Percentiles rank a stretch among this genome's conserved stretches.
Evolutionary conservation across 129 eudicot genomes (phyloP).

Genomic region (Helianthus annuus): DNA sequence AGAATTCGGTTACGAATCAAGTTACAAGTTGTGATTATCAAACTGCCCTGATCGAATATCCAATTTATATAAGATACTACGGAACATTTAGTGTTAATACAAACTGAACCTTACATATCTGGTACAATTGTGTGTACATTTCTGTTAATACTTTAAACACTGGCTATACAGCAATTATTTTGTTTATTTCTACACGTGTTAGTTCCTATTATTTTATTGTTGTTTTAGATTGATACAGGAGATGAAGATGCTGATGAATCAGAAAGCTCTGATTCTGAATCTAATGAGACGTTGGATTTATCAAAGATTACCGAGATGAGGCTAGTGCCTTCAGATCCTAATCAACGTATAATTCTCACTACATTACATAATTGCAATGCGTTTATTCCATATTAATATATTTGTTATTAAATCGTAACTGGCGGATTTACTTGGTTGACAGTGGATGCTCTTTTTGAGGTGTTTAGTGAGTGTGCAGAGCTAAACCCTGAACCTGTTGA

Average conservation of each 20-base stretch:
- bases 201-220: neutral
- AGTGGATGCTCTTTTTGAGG: conserved; percentile 77
- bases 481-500: conserved; percentile 81
- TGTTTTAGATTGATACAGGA: conserved; percentile 66
- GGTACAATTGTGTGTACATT: neutral
- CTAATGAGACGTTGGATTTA: conserved; percentile 46
- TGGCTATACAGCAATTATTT: neutral
- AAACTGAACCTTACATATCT: neutral
- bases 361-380: neutral
- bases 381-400: neutral
- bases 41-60: too few species aligned
- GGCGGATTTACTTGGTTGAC: conserved; percentile 19
- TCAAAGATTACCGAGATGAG: conserved; percentile 79
- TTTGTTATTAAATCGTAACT: neutral
- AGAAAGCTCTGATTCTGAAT: conserved; percentile 70
- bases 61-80: too few species aligned
- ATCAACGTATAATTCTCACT: conserved; percentile 54
- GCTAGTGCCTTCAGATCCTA: conserved; percentile 81
- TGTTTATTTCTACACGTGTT: neutral
- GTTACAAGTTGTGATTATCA: too few species aligned
- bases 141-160: neutral
- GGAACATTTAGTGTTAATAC: neutral
- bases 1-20: too few species aligned
- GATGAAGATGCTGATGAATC: conserved; percentile 52
- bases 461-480: conserved; percentile 93